Conservation (phyloP, 495 filamentous ascomycete genomes). For the Platismatia glauca region DNA sequence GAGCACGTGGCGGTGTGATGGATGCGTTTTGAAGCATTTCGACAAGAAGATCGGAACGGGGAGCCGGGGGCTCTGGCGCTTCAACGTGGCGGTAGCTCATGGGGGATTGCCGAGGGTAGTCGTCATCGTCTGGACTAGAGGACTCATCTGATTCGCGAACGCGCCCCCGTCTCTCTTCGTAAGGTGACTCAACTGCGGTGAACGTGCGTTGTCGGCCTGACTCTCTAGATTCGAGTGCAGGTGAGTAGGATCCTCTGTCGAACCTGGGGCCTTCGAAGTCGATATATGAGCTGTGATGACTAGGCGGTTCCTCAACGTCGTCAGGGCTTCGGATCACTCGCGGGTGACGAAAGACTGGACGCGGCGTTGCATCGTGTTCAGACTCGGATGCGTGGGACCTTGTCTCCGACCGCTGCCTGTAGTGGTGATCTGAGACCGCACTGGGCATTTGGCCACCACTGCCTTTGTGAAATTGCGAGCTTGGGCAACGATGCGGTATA, state of each 20-base stretch:
- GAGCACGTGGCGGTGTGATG: slow-evolving; percentile 1
- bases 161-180: slow-evolving; percentile 1
- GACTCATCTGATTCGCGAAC: slow-evolving; percentile 5
- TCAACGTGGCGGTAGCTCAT: background rate
- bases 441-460: background rate
- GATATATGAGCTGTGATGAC: background rate
- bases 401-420: background rate
- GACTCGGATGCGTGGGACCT: slow-evolving; percentile 5
- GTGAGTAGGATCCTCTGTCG: background rate
- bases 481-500: background rate
- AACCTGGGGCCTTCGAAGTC: background rate
- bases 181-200: background rate
- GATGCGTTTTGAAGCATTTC: slow-evolving; percentile 2
- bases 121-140: slow-evolving; percentile 2
- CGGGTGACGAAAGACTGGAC: background rate
- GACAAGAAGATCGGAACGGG: background rate
- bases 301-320: background rate
- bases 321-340: slow-evolving; percentile 1
- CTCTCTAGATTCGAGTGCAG: background rate
- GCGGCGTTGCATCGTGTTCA: slow-evolving; percentile 6
- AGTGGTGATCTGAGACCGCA: background rate
- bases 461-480: background rate
- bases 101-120: background rate
- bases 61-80: background rate
- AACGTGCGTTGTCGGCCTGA: background rate